Base-by-base conservation (phyloP, 2,329 filamentous ascomycete species). In the Parastagonospora avenae region DNA sequence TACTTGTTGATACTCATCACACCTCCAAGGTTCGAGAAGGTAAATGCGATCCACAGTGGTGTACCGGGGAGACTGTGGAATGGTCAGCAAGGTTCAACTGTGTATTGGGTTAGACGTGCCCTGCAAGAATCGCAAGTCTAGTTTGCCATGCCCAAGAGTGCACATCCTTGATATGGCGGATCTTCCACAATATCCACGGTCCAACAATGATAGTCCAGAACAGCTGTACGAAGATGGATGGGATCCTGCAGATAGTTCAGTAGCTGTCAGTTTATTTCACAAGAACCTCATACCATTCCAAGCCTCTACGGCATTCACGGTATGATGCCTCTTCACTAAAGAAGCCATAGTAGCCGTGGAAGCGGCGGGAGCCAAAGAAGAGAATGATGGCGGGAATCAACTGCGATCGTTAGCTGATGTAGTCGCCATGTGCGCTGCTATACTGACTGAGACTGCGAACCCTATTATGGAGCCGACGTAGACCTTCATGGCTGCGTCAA, bases 361-460 rank as follows among this genome's bases (percentile, higher is more conserved):
- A 90, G 54, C 87, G 86, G 44, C 80, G 81, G 1, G 86, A 89
- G 30, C 85, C 76, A 59, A 86, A 76, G 69, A 80, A 90, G 70
- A 87, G 81, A 44, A 86, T 66, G 31, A 86, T 56, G 0, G 85
- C 83, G 9, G 86, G 74, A 46, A 83, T 60, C 2, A 88, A 68
- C 85, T 88, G 58, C 12, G 4, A 5, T 39, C 43, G 16, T 72
- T 40, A 70, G 64, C 39, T 4, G 16, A 33, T 16, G 10, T n/a
- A 4, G 11, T 5, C 29, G 12, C 1, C 2, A 37, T 9, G 9
- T 35, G 37, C 15, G 24, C 12, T 14, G 37, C 14, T 41, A 42
- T 39, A 50, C 67, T 42, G 60, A 73, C 71, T 7, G 71, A 68
- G 32, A 72, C 41, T 2, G 67, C 47, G 24, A 73, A 50, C 15